phyloP scores from a whole-genome alignment of 345 rosid genomes.

The Gossypium arboreum region DNA sequence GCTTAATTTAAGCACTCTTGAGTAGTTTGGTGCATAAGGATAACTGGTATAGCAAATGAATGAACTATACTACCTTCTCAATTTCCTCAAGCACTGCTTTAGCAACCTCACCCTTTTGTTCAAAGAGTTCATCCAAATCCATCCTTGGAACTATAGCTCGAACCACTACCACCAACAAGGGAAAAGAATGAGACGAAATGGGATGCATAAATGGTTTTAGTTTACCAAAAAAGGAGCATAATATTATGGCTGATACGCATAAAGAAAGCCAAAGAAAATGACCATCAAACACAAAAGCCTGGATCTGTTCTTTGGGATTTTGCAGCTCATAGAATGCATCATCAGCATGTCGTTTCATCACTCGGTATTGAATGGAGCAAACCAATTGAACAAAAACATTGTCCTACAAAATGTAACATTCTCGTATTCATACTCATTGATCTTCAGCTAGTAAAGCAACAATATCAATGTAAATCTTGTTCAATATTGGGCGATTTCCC shows the following conservation, averaged over 20 bases:
- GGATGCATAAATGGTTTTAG: not conserved
- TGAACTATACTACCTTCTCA: slow-evolving; percentile 59
- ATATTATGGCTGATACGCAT: not conserved
- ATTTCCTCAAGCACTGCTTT: slow-evolving; percentile 90
- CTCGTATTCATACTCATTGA: not conserved
- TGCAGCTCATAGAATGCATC: slow-evolving; percentile 98
- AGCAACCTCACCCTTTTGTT: slow-evolving; percentile 97
- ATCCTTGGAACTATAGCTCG: slow-evolving; percentile 94
- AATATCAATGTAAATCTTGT: not conserved
- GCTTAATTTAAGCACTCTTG: not conserved
- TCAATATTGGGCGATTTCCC: not conserved
- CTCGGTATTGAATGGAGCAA: slow-evolving; percentile 90
- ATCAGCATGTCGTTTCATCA: slow-evolving; percentile 70
- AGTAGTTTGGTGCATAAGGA: not conserved
- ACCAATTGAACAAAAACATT: slow-evolving; percentile 94
- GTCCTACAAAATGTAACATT: slow-evolving; percentile 41
- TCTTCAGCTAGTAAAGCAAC: not conserved
- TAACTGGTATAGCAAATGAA: not conserved
- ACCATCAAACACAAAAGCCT: slow-evolving; percentile 97
- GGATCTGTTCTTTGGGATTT: slow-evolving; percentile 91
- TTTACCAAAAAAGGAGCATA: not conserved
- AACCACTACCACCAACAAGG: slow-evolving; percentile 49
- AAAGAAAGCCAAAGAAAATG: slow-evolving; percentile 10
- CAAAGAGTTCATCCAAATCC: slow-evolving; percentile 83
- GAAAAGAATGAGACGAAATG: not conserved